Evolutionary conservation across 768 basidiomycete species (phyloP).

Genomic region (Suillus lakei): DNA sequence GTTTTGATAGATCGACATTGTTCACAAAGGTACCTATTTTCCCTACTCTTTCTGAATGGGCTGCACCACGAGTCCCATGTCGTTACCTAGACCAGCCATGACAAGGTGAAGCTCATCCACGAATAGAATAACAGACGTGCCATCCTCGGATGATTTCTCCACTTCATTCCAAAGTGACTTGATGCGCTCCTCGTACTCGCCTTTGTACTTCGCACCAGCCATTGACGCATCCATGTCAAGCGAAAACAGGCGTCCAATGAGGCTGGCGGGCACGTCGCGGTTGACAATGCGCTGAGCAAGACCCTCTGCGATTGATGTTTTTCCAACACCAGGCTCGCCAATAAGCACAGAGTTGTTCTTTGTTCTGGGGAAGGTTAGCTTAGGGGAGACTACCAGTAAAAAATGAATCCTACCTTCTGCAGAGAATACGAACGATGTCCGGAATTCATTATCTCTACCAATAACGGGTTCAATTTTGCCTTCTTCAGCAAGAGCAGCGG

Average conservation of each 20-base stretch:
- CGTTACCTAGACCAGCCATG: slow-evolving; percentile 91
- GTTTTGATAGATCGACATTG: too few species aligned
- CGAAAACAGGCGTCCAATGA: slow-evolving; percentile 78
- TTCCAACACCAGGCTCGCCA: slow-evolving; percentile 94
- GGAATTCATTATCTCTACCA: slow-evolving; percentile 91
- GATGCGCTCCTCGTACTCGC: slow-evolving; percentile 96
- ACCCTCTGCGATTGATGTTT: slow-evolving; percentile 94
- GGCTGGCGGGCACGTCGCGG: slow-evolving; percentile 81
- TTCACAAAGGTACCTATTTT: too few species aligned
- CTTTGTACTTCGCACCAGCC: slow-evolving; percentile 93
- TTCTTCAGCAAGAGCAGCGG: slow-evolving; percentile 77
- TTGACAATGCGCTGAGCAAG: slow-evolving; percentile 95
- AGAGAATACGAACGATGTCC: slow-evolving; percentile 83
- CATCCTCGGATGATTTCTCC: slow-evolving; percentile 83
- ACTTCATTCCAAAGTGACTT: slow-evolving; percentile 92
- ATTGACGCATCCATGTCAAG: slow-evolving; percentile 96
- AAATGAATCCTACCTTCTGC: slow-evolving; percentile 56
- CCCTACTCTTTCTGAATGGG: too few species aligned
- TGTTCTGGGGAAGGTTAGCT: slow-evolving; percentile 55
- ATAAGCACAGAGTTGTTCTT: slow-evolving; percentile 98
- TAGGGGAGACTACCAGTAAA: neutral
- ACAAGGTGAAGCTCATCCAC: slow-evolving; percentile 95
- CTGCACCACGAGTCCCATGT: too few species aligned
- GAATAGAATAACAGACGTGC: slow-evolving; percentile 87
- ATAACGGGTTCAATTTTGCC: slow-evolving; percentile 97